These are phyloP conservation scores for Trichophyton equinum DNA, from an alignment of 2,329 filamentous ascomycete genomes.

Conservation along the genomic window DNA sequence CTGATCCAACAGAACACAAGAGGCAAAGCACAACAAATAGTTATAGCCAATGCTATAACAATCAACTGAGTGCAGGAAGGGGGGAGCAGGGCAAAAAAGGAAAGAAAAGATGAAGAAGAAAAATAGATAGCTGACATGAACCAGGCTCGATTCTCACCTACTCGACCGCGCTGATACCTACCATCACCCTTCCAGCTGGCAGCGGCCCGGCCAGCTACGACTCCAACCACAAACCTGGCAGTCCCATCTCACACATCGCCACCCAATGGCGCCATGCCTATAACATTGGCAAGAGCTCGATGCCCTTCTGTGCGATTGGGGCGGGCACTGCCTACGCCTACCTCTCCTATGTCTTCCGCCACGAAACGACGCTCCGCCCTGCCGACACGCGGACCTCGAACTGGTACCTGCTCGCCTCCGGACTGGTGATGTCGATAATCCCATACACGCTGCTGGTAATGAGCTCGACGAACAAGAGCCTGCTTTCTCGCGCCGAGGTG, in stretches of 20 bases:
- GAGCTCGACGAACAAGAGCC: conserved; percentile 18
- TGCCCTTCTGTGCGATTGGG: conserved; percentile 39
- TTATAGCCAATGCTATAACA: too few species aligned
- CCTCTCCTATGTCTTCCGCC: conserved; percentile 20
- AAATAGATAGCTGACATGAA: neutral
- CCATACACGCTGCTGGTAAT: conserved; percentile 24
- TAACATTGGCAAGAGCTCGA: conserved; percentile 42
- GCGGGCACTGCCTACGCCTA: conserved; percentile 42
- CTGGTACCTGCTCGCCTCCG: conserved; percentile 20
- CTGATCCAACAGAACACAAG: neutral
- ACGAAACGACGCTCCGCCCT: conserved; percentile 7
- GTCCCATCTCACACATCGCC: conserved; percentile 17
- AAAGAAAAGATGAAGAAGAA: neutral
- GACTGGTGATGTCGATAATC: conserved; percentile 22
- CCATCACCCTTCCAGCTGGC: conserved; percentile 10
- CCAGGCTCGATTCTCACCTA: conserved; percentile 11
- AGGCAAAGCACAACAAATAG: neutral
- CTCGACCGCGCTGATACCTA: conserved; percentile 10
- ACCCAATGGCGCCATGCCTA: conserved; percentile 22
- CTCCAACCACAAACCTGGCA: conserved; percentile 10
- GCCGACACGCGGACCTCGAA: conserved; percentile 10
- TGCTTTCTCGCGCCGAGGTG: conserved; percentile 20
- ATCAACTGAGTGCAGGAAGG: too few species aligned
- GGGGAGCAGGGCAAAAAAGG: neutral
- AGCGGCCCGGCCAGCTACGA: conserved; percentile 10